Evolutionary conservation across 2,329 filamentous ascomycete species (phyloP).

Genomic region (Taxawa tesnikishii): DNA sequence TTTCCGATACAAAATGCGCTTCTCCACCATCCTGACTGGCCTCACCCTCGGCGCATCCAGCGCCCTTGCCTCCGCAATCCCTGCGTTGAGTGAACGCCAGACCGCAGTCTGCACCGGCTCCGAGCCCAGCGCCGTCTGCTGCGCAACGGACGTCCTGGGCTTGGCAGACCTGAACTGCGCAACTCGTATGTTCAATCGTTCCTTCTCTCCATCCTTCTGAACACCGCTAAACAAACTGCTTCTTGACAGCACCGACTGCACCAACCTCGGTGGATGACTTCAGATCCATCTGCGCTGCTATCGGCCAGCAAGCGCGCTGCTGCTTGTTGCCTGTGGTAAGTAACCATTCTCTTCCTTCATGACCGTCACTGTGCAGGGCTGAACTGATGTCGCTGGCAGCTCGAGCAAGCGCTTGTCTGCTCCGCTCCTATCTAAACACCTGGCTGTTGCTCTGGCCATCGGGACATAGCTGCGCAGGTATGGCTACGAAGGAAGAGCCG

Average conservation of each 20-base stretch:
- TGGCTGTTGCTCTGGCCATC: too few relatives aligned
- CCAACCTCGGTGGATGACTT: conserved; percentile 32
- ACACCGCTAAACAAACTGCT: neutral
- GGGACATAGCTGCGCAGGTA: too few relatives aligned
- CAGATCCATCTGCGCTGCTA: conserved; percentile 32
- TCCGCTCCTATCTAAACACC: neutral
- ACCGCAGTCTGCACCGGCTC: conserved; percentile 20
- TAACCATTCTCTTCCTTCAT: neutral
- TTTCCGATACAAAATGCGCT: conserved; percentile 9
- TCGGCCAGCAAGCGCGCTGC: conserved; percentile 46
- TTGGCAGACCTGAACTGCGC: conserved; percentile 46
- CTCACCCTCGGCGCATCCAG: conserved; percentile 8
- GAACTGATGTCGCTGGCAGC: conserved; percentile 6
- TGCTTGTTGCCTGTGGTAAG: conserved; percentile 39
- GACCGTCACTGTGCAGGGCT: neutral
- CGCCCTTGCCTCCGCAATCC: conserved; percentile 16
- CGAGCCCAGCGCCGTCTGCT: conserved; percentile 38
- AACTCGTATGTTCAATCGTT: conserved; percentile 35
- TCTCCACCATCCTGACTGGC: conserved; percentile 6
- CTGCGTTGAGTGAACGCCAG: conserved; percentile 19
- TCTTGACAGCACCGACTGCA: conserved; percentile 17
- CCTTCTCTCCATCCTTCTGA: neutral
- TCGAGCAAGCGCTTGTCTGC: conserved; percentile 27
- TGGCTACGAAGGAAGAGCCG: too few relatives aligned
- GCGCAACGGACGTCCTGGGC: conserved; percentile 48